phyloP scores from a whole-genome alignment of 352 stramenopile species.

The Pseudoperonospora humuli region DNA sequence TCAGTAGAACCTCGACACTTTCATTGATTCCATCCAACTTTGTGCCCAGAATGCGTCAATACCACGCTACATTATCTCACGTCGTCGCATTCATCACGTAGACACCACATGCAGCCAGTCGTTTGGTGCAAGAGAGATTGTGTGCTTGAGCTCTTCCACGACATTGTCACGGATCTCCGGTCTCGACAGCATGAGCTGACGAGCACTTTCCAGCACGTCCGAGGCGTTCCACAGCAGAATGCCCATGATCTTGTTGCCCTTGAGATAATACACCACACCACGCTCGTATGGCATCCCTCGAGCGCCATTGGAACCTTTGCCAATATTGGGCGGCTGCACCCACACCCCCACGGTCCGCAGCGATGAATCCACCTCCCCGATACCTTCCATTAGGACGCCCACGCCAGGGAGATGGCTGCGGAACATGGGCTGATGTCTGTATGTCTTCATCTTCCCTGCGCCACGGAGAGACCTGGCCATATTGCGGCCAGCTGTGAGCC shows the following conservation, averaged over 20 bases:
- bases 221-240: conserved; percentile 87
- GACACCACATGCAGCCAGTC: conserved; percentile 81
- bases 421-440: conserved; percentile 87
- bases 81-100: conserved; percentile 15
- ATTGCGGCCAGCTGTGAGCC: conserved; percentile 81
- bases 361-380: conserved; percentile 80
- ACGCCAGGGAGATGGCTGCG: conserved; percentile 66
- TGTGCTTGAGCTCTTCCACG: conserved; percentile 66
- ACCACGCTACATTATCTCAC: conserved; percentile 3
- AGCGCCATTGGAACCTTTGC: not conserved
- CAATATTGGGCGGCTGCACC: conserved; percentile 43
- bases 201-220: conserved; percentile 80
- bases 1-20: conserved; percentile 7
- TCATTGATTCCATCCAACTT: conserved; percentile 10
- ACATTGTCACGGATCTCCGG: conserved; percentile 68
- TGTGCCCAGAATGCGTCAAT: not conserved
- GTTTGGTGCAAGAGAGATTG: conserved; percentile 79
- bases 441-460: conserved; percentile 64
- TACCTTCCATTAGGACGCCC: conserved; percentile 71
- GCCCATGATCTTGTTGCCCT: conserved; percentile 85
- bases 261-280: conserved; percentile 88
- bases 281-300: conserved; percentile 45
- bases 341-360: conserved; percentile 75
- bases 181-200: conserved; percentile 70
- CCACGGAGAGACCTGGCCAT: conserved; percentile 59